Percentiles rank a stretch among this genome's conserved stretches.
These are phyloP conservation scores for Mortierella sp. DNA, from an alignment of 371 early-diverging fungal species.

Conservation along the genomic window DNA sequence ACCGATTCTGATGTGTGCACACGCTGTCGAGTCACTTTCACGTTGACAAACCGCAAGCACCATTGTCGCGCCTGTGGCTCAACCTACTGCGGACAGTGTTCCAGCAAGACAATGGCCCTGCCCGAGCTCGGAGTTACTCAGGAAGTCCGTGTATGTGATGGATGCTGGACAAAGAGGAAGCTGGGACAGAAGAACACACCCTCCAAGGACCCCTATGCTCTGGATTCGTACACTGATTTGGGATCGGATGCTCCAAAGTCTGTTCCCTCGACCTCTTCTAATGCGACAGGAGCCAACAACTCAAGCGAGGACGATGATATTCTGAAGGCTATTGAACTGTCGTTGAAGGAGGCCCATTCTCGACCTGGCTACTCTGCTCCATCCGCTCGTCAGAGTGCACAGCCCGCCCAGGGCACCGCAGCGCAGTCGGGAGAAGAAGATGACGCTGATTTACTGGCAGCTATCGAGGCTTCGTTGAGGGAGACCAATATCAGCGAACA, in stretches of 20 bases:
- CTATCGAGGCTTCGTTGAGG: conserved; percentile 92
- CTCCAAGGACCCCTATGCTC: conserved; percentile 31
- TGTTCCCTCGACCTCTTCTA: conserved; percentile 25
- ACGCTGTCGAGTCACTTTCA: conserved; percentile 91
- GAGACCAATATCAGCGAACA: conserved; percentile 64
- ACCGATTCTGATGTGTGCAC: conserved; percentile 92
- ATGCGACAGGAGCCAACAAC: conserved; percentile 1
- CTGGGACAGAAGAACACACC: conserved; percentile 56
- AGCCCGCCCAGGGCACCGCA: not conserved
- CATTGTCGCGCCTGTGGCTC: conserved; percentile 97
- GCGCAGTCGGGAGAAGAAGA: conserved; percentile 67
- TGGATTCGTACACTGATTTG: conserved; percentile 21
- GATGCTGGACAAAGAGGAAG: conserved; percentile 83
- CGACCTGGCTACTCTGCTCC: conserved; percentile 46
- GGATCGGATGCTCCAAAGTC: not conserved
- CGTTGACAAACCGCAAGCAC: conserved; percentile 95
- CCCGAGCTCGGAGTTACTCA: conserved; percentile 91
- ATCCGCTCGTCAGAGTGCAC: conserved; percentile 22
- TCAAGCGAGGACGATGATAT: conserved; percentile 83
- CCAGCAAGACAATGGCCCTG: conserved; percentile 84
- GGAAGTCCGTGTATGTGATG: conserved; percentile 93
- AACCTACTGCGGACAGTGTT: conserved; percentile 93
- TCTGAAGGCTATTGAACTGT: conserved; percentile 88
- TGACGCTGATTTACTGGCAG: conserved; percentile 90
- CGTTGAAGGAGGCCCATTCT: conserved; percentile 80